Evolutionary conservation across 2,329 filamentous ascomycete species (phyloP), one percentile per base, ranked within the genome.

Genomic region (Fusarium sarcochroum): DNA sequence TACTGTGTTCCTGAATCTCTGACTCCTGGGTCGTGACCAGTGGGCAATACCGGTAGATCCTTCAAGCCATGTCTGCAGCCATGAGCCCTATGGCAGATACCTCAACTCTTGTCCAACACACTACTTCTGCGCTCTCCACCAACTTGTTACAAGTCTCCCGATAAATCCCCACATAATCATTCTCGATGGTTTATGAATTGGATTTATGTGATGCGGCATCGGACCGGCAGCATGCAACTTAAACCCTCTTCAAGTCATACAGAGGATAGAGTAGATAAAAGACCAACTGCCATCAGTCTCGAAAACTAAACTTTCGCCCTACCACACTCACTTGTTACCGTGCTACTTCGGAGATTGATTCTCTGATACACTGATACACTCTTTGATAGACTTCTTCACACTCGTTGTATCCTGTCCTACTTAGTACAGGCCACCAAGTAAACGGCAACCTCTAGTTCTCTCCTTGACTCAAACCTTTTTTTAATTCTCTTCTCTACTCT

Each of bases 371-470:
- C 55, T 46, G 44, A 58, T 63, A 59, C 55, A 52, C 50, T 51
- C 54, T 17, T 44, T 62, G 44, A 58, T 53, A 49, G 25, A 38
- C 42, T 40, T 70, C 58, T 68, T 66, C 48, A 65, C 69, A 23
- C 44, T 61, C 55, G 25, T 47, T 68, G 53, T 63, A 35, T 58
- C 45, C 56, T 63, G 67, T 72, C 45, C 55, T 55, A 69, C 63
- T 65, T 40, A 49, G 58, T 63, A 58, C 54, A 47, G 58, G 47
- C 42, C 48, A 44, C 41, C 42, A 61, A 51, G 54, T 47, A 23
- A 47, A 71, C 58, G 38, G 56, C 58, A 63, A 44, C 45, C 21
- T 54, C 56, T 63, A 41, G 37, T 52, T 47, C 44, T 51, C 51
- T 42, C 20, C 35, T 35, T 25, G 23, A 38, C 45, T n/a, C 20